phyloP scores from a whole-genome alignment of 2,329 filamentous ascomycete species.

The Penicillium concentricum region DNA sequence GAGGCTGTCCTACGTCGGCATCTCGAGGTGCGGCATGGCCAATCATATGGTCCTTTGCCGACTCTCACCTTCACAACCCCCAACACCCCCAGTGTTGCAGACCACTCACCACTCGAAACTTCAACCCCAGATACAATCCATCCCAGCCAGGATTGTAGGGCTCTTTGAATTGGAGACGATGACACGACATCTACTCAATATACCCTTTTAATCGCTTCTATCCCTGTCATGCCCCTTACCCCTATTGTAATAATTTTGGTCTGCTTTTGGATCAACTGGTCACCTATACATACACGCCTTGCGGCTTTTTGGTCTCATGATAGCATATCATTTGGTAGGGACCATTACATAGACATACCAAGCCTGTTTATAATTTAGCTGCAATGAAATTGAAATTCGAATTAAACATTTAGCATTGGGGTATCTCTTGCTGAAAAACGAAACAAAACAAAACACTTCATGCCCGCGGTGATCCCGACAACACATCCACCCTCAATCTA shows the following conservation, averaged over 20 bases:
- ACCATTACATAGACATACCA: constrained; percentile 24
- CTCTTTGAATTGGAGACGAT: constrained; percentile 3
- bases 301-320: constrained; percentile 19
- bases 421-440: constrained; percentile 11
- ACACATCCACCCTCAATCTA: constrained; percentile 24
- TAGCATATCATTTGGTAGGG: constrained; percentile 32
- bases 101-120: constrained; percentile 9
- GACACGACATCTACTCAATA: constrained; percentile 3
- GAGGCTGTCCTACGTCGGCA: constrained; percentile 42
- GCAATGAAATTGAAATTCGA: neutral
- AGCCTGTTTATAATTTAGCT: neutral
- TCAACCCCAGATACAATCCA: constrained; percentile 6
- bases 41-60: constrained; percentile 41
- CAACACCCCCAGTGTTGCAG: constrained; percentile 31
- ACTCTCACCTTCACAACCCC: constrained; percentile 35
- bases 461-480: neutral
- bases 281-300: constrained; percentile 20
- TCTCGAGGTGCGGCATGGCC: constrained; percentile 37
- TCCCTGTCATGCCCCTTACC: constrained; percentile 9
- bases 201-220: constrained; percentile 13
- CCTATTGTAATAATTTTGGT: constrained; percentile 21
- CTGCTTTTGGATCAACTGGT: constrained; percentile 8
- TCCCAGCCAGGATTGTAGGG: neutral
- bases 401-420: constrained; percentile 2
- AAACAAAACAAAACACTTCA: neutral